Evolutionary conservation across 805 yeast species (phyloP), one percentile per base, ranked within the genome.

Genomic region (Teunomyces pallodes): DNA sequence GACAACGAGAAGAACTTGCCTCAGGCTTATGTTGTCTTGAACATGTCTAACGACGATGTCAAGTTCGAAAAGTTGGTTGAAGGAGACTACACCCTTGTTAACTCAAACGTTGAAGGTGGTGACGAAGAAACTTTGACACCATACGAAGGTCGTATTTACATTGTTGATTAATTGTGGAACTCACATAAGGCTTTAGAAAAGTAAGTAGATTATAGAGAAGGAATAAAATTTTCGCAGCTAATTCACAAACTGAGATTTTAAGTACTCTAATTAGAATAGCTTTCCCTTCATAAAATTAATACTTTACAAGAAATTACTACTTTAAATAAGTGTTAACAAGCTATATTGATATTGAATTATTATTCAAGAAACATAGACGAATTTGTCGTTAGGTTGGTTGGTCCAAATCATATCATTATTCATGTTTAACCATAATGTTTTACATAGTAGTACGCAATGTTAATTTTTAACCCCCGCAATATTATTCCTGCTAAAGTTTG

Each of bases 91-190:
- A 58, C 64, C 20, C 62, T 74, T 49, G 52, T 73, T 8, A 60
- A 59, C 47, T 53, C 70, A 14, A 70, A 74, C 49, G 64, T 59
- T 31, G 59, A 57, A n/a, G 53, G 56, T 1, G 49, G 48, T 24
- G 59, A 56, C 12, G 64, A 56, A 12, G 50, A 52, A 31, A 50
- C 54, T 20, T 67, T 77, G 55, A 54, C 61, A 42, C 74, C 80
- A 36, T 76, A 70, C 60, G 81, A 76, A 57, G 77, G 74, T 10
- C 71, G 80, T 62, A 59, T 74, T 10, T 75, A 72, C 60, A 43
- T 62, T 35, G 58, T 58, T 43, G 44, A 56, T 13, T 38, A 38
- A 38, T 10, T 26, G 41, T 5, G 30, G 4, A 33, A n/a, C 36
- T 33, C 10, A 1, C 7, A 33, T 13, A 9, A 33, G 17, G 9